Conservation (phyloP, 1,284 basidiomycete genomes). For the Sanguinoderma infundibulare region DNA sequence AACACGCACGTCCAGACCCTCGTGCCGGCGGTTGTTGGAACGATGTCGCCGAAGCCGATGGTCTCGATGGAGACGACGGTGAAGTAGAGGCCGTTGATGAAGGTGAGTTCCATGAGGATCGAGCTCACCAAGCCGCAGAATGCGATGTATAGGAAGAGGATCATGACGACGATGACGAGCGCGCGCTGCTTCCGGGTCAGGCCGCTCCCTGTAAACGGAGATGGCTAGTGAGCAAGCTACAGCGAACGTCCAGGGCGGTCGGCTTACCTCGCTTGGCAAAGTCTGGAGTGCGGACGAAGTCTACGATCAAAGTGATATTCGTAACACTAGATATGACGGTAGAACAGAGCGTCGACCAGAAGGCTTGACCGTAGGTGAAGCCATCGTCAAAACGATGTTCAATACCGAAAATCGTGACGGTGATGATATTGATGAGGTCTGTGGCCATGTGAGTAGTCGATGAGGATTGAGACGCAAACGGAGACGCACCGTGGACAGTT, state of each 20-base stretch:
- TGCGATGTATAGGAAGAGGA: constrained; percentile 75
- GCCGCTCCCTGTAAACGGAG: constrained; percentile 56
- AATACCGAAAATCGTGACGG: constrained; percentile 68
- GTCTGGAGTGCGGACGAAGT: constrained; percentile 63
- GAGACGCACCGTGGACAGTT: constrained; percentile 62
- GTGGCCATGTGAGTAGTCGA: not conserved
- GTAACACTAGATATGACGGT: constrained; percentile 71
- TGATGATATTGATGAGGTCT: constrained; percentile 73
- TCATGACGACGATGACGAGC: constrained; percentile 78
- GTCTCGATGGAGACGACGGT: constrained; percentile 74
- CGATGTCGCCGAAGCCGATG: constrained; percentile 83
- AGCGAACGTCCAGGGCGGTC: not conserved
- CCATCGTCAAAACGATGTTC: constrained; percentile 69
- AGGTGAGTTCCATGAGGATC: constrained; percentile 60
- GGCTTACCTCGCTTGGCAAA: constrained; percentile 68
- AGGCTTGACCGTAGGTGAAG: constrained; percentile 75
- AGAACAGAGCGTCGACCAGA: constrained; percentile 83
- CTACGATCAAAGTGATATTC: constrained; percentile 72
- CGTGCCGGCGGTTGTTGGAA: constrained; percentile 50
- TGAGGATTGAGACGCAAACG: not conserved
- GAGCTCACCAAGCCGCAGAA: constrained; percentile 67
- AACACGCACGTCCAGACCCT: constrained; percentile 65
- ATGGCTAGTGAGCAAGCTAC: not conserved
- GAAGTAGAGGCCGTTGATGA: constrained; percentile 75
- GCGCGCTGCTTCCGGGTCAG: constrained; percentile 81